A percentile compares a stretch with the other conserved stretches of the same genome.
phyloP scores from a whole-genome alignment of 2,329 filamentous ascomycete species.

The Aspergillus sp. region DNA sequence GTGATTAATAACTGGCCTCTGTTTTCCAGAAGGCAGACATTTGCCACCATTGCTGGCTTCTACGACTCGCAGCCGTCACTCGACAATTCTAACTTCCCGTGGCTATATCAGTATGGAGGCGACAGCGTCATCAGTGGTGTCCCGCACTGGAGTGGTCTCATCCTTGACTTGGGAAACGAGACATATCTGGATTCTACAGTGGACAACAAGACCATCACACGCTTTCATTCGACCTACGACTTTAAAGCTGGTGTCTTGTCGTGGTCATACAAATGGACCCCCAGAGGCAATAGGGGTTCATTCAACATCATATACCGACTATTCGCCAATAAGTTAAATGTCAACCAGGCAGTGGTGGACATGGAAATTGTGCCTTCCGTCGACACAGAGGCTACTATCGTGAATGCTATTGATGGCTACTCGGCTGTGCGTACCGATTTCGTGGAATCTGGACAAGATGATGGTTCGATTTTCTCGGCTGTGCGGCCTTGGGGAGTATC shows the following conservation, averaged over 20 bases:
- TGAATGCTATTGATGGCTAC: constrained; percentile 60
- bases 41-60: constrained; percentile 61
- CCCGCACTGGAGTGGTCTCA: constrained; percentile 58
- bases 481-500: constrained; percentile 55
- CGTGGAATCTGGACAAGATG: constrained; percentile 48
- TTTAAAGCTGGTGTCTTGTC: constrained; percentile 54
- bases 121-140: constrained; percentile 65
- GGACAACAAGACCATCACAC: constrained; percentile 48
- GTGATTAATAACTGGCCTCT: constrained; percentile 61
- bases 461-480: constrained; percentile 54
- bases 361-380: constrained; percentile 49
- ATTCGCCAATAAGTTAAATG: constrained; percentile 55
- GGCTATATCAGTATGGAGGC: constrained; percentile 60
- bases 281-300: constrained; percentile 36
- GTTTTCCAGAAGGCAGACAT: constrained; percentile 54
- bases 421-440: constrained; percentile 58
- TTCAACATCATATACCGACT: constrained; percentile 59
- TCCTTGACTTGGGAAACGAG: constrained; percentile 48
- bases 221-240: constrained; percentile 55
- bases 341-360: constrained; percentile 55
- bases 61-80: constrained; percentile 53
- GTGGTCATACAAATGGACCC: constrained; percentile 62
- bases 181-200: constrained; percentile 54
- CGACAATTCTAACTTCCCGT: constrained; percentile 57
- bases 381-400: constrained; percentile 50